Evolutionary conservation across 441 rosid genomes (phyloP), one percentile per base, ranked within the genome.

Genomic region (Arabidopsis hybrid): DNA sequence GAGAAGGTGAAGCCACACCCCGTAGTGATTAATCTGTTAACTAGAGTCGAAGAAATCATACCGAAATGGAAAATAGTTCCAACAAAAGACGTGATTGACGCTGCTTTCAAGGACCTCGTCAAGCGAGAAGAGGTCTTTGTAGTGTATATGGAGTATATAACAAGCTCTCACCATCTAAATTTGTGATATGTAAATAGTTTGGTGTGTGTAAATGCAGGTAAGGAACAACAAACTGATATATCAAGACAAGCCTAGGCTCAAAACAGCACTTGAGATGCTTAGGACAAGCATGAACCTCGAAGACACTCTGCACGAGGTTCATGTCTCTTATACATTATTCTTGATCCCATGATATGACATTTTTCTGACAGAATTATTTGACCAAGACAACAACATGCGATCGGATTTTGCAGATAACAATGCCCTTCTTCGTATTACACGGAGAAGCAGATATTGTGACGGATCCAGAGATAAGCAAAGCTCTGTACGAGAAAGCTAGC

Each of bases 41-140:
- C 98, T 0, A 86, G 81, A 81, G 85, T 92, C 61, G 99, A 87
- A 81, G 91, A 88, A 74, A 77, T 88, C 42, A 93, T 95, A 75
- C 98, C 99, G 7, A 95, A 89, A 80, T 95, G 98, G 95, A 95
- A 95, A 88, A 95, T 95, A 0, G 98, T 95, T 51, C 99, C 99
- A 1, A 82, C 96, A 4, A 93, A 84, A 79, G 95, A 95, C 78
- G 92, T 95, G 38, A 93, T 95, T 65, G 87, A 95, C 26, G 78
- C 92, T 0, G 96, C 93, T 34, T 89, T 90, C 80, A 93, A 85
- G 71, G 99, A 95, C 70, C 97, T 97, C 3, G 53, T 81, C 79
- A 95, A 95, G 79, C 86, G 97, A 38, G 96, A 90, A 78, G 85
- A 80, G 92, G 99, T 77, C 98, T 7, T 4, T 26, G 35, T 42